A percentile compares a stretch with the other conserved stretches of the same genome.
These are phyloP conservation scores for Fusarium avenaceum DNA, from an alignment of 2,329 filamentous ascomycete species.

Conservation along the genomic window DNA sequence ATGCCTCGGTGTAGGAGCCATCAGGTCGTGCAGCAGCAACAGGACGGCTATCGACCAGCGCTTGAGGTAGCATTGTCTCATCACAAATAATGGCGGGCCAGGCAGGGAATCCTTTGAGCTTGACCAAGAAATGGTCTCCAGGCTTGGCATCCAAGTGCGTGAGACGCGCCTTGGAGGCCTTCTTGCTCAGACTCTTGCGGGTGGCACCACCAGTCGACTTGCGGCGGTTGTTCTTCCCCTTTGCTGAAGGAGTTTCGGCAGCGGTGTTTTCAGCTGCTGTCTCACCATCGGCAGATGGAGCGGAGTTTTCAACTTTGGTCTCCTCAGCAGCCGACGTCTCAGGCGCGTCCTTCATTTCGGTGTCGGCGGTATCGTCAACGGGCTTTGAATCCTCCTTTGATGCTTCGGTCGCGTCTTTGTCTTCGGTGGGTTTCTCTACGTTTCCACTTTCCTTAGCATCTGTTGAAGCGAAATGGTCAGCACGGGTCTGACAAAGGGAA, in stretches of 20 bases:
- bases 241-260: conserved; percentile 50
- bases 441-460: conserved; percentile 50
- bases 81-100: conserved; percentile 97
- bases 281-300: conserved; percentile 47
- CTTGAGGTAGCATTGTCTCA: conserved; percentile 90
- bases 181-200: conserved; percentile 86
- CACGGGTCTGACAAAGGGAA: conserved; percentile 37
- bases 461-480: conserved; percentile 48
- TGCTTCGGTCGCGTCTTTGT: conserved; percentile 48
- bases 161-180: conserved; percentile 81
- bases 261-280: conserved; percentile 45
- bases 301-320: conserved; percentile 47
- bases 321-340: conserved; percentile 51
- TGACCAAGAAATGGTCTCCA: conserved; percentile 91
- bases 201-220: conserved; percentile 82
- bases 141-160: conserved; percentile 85
- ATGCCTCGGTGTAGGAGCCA: conserved; percentile 89
- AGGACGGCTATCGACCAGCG: conserved; percentile 81
- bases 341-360: conserved; percentile 66
- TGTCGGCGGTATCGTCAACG: conserved; percentile 54
- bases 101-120: conserved; percentile 92
- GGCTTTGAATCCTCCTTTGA: conserved; percentile 46
- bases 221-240: conserved; percentile 69
- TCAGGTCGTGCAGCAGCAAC: conserved; percentile 86
- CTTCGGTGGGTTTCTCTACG: conserved; percentile 51